These are phyloP conservation scores for Talaromyces proteolyticus DNA, from an alignment of 495 filamentous ascomycete genomes.

Conservation along the genomic window DNA sequence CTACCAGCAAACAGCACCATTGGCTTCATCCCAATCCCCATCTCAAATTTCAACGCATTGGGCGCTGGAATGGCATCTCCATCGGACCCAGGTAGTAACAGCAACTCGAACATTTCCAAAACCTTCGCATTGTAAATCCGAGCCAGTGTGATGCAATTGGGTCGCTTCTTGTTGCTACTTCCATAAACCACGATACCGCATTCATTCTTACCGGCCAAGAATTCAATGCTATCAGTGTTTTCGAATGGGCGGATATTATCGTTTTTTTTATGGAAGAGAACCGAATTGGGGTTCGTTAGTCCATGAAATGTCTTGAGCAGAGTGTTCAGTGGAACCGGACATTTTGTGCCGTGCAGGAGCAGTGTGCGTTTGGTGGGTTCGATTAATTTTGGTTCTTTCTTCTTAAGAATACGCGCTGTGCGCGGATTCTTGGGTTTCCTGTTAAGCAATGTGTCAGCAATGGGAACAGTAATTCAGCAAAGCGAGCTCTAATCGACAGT, in stretches of 20 bases:
- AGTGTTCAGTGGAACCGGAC: conserved; percentile 70
- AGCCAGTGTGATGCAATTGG: conserved; percentile 78
- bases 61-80: conserved; percentile 62
- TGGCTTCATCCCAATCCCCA: conserved; percentile 69
- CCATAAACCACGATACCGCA: conserved; percentile 74
- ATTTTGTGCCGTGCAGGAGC: conserved; percentile 77
- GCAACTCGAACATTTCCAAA: conserved; percentile 88
- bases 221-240: conserved; percentile 77
- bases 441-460: conserved; percentile 12
- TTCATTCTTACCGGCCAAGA: conserved; percentile 95
- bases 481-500: no score
- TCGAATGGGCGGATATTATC: conserved; percentile 84
- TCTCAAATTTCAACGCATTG: conserved; percentile 72
- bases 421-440: conserved; percentile 92
- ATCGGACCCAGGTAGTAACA: conserved; percentile 64
- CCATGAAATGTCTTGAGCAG: conserved; percentile 76
- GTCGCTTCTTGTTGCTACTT: conserved; percentile 85
- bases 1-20: conserved; percentile 83
- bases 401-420: conserved; percentile 87
- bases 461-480: no score
- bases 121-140: conserved; percentile 79
- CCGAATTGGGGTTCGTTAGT: conserved; percentile 68
- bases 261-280: conserved; percentile 96
- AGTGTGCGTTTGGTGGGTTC: conserved; percentile 87
- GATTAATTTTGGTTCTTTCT: conserved; percentile 76